phyloP scores from a whole-genome alignment of 2,329 filamentous ascomycete genomes.

The Penicillium expansum region DNA sequence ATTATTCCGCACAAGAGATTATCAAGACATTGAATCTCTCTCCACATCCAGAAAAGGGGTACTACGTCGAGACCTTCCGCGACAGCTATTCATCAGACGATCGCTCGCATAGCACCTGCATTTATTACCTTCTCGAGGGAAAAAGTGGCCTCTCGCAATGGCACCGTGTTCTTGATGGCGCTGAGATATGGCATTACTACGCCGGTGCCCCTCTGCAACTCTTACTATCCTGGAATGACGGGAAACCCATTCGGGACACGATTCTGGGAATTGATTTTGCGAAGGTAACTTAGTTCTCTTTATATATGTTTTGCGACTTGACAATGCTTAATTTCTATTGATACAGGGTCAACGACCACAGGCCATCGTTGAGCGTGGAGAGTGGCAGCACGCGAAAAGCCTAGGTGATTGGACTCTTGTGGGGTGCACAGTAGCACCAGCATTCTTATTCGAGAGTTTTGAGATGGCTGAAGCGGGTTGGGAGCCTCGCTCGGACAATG shows the following conservation, averaged over 20 bases:
- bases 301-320: background rate
- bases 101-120: slow-evolving; percentile 50
- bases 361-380: slow-evolving; percentile 39
- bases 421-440: slow-evolving; percentile 22
- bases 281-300: background rate
- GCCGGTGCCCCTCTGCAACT: slow-evolving; percentile 52
- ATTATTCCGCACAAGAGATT: slow-evolving; percentile 41
- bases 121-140: slow-evolving; percentile 55
- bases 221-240: slow-evolving; percentile 47
- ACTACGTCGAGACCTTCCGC: slow-evolving; percentile 49
- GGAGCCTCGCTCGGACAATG: slow-evolving; percentile 1
- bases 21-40: slow-evolving; percentile 45
- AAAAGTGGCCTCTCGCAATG: slow-evolving; percentile 46
- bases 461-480: slow-evolving; percentile 29
- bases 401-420: slow-evolving; percentile 52
- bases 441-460: slow-evolving; percentile 21
- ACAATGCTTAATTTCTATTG: background rate
- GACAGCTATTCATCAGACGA: slow-evolving; percentile 34
- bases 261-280: slow-evolving; percentile 48
- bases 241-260: slow-evolving; percentile 26
- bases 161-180: slow-evolving; percentile 51
- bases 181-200: slow-evolving; percentile 55
- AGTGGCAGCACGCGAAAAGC: slow-evolving; percentile 51
- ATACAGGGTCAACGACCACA: slow-evolving; percentile 44
- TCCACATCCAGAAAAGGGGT: slow-evolving; percentile 52